phyloP scores from a whole-genome alignment of 192 early-diverging fungal genomes.

The Podila epigama region DNA sequence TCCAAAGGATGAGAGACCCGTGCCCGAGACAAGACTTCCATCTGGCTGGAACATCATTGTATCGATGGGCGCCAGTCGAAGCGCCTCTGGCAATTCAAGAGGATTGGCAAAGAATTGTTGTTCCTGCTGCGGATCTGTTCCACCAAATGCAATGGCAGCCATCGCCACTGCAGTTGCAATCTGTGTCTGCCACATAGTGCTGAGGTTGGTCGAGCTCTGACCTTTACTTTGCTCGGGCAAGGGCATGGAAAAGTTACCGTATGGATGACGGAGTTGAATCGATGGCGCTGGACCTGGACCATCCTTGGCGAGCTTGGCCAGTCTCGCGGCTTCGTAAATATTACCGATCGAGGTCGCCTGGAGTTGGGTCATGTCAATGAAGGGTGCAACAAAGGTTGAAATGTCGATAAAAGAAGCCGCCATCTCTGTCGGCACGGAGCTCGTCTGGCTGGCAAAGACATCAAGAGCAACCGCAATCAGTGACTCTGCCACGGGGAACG shows the following conservation, averaged over 20 bases:
- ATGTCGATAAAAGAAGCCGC: slow-evolving; percentile 47
- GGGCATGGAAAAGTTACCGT: slow-evolving; percentile 50
- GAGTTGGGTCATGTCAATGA: slow-evolving; percentile 41
- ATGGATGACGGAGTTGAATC: slow-evolving; percentile 45
- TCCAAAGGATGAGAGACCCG: slow-evolving; percentile 14
- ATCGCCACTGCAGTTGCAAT: slow-evolving; percentile 48
- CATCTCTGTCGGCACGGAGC: slow-evolving; percentile 45
- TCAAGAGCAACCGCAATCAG: slow-evolving; percentile 44
- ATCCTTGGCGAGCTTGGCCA: slow-evolving; percentile 46
- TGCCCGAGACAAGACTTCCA: neutral
- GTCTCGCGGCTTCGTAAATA: slow-evolving; percentile 42
- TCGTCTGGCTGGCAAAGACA: slow-evolving; percentile 45
- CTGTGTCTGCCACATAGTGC: slow-evolving; percentile 44
- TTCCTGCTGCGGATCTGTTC: slow-evolving; percentile 43
- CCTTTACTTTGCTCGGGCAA: slow-evolving; percentile 33
- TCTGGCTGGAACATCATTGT: slow-evolving; percentile 34
- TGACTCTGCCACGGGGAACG: slow-evolving; percentile 46
- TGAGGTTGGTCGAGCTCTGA: slow-evolving; percentile 35
- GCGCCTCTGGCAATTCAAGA: slow-evolving; percentile 34
- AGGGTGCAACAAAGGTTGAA: slow-evolving; percentile 46
- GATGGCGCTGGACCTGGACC: slow-evolving; percentile 47
- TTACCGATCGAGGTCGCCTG: slow-evolving; percentile 42
- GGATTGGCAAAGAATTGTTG: slow-evolving; percentile 51
- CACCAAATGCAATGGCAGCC: slow-evolving; percentile 47
- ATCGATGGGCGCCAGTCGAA: slow-evolving; percentile 43